Base-by-base conservation (phyloP, 1,139 yeast species). In the Yamadazyma dushanensis region DNA sequence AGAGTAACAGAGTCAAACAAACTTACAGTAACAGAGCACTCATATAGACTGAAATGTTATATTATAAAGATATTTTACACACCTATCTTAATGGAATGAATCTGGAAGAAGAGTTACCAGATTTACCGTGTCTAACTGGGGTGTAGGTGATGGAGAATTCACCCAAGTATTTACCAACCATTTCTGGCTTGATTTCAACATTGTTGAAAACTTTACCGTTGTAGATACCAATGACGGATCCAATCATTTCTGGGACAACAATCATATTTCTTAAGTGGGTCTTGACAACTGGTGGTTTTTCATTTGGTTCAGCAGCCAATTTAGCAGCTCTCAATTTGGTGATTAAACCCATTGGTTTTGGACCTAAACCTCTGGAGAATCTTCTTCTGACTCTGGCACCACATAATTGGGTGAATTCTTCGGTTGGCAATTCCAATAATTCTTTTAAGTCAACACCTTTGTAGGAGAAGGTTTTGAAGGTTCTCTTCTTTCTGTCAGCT, bases 141-240 rank as follows among this genome's bases (percentile, higher is more conserved):
- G 96, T 87, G 83, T 94, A 94, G 65, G 98, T 78, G 76, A 94
- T 92, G 67, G 98, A 92, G 87, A 94, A 92, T 80, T 94, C 99
- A 78, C 97, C 99, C 66, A 94, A 87, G 94, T 94, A 94, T 85
- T 90, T 96, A 70, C 98, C 98, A 69, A 90, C 90, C 98, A 94
- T 92, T 80, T 94, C 99, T 65, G 98, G 97, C 75, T 80, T 89
- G 76, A 94, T 78, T 76, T 94, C 99, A 73, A 92, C 97, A 65
- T 85, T 87, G 95, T 90, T 92, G 95, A 94, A 94, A 61, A 80
- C 89, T 82, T 94, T 94, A 80, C 99, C 99, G 83, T 94, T 94
- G 96, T 94, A 92, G 62, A 94, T 87, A 77, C 97, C 97, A 59
- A 94, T 83, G 58, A 90, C 95, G 49, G 97, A 88, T 67, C 98